Evolutionary conservation across 1,284 basidiomycete species (phyloP).

Genomic region (Lentinula novae-zelandiae): DNA sequence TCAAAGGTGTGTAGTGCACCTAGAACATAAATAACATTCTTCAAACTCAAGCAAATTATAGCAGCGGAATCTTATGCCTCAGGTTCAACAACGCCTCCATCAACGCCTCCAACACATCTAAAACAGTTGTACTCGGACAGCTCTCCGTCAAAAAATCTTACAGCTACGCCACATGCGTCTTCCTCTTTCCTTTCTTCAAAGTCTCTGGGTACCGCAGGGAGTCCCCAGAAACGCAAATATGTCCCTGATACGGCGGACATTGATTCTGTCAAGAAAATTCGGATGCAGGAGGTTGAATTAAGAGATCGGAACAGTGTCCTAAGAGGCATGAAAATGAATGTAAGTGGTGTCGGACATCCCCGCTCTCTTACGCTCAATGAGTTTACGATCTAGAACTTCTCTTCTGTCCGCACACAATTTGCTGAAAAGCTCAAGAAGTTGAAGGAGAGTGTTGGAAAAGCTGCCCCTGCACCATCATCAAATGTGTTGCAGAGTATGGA

Average conservation of each 20-base stretch:
- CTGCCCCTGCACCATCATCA: slow-evolving; percentile 32
- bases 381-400: slow-evolving; percentile 58
- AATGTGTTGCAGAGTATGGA: slow-evolving; percentile 30
- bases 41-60: not conserved
- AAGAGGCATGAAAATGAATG: slow-evolving; percentile 73
- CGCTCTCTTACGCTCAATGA: slow-evolving; percentile 2
- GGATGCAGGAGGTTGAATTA: slow-evolving; percentile 68
- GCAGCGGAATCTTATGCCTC: not conserved
- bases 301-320: slow-evolving; percentile 74
- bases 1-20: not conserved
- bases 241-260: slow-evolving; percentile 74
- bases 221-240: slow-evolving; percentile 72
- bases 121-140: not conserved
- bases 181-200: slow-evolving; percentile 31
- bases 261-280: slow-evolving; percentile 82
- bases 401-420: slow-evolving; percentile 54
- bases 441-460: slow-evolving; percentile 58
- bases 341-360: slow-evolving; percentile 29
- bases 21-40: not conserved
- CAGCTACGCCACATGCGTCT: not conserved
- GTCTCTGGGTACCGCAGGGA: slow-evolving; percentile 35
- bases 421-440: slow-evolving; percentile 75
- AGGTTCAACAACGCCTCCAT: slow-evolving; percentile 13
- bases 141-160: not conserved
- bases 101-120: slow-evolving; percentile 7